These are phyloP conservation scores for Nakaseomyces delphensis DNA, from an alignment of 1,139 yeast species.

Conservation along the genomic window DNA sequence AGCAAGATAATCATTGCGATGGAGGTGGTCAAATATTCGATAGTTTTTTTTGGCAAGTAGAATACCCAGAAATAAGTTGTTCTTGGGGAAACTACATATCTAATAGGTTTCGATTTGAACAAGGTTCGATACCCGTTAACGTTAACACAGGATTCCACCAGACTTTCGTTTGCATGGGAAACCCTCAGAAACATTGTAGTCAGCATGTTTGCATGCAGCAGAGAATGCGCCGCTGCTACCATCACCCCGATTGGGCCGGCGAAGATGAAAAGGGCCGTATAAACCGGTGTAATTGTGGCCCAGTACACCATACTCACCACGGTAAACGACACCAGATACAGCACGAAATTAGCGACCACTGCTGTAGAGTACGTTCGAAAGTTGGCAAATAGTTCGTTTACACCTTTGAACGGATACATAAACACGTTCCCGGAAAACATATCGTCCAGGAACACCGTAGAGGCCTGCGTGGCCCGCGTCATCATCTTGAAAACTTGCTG, in stretches of 20 bases:
- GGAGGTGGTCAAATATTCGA: constrained; percentile 17
- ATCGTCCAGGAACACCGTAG: constrained; percentile 21
- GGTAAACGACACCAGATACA: constrained; percentile 18
- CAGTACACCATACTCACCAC: constrained; percentile 22
- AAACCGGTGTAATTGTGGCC: constrained; percentile 28
- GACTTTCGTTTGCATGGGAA: constrained; percentile 18
- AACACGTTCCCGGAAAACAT: constrained; percentile 20
- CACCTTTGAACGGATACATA: constrained; percentile 24
- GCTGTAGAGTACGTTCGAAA: constrained; percentile 15
- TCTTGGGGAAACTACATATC: constrained; percentile 23
- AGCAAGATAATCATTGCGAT: constrained; percentile 14
- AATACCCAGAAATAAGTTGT: constrained; percentile 26
- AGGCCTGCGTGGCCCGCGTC: constrained; percentile 10
- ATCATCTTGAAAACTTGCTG: constrained; percentile 12
- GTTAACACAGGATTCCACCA: constrained; percentile 15
- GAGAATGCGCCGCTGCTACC: constrained; percentile 25
- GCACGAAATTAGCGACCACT: constrained; percentile 12
- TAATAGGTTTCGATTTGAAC: constrained; percentile 16
- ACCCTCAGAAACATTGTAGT: constrained; percentile 29
- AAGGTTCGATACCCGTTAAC: constrained; percentile 12
- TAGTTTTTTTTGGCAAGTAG: constrained; percentile 23
- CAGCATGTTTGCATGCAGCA: constrained; percentile 26
- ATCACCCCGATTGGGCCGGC: constrained; percentile 28
- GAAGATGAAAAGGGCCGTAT: constrained; percentile 23
- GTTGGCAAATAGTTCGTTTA: constrained; percentile 15